phyloP scores from a whole-genome alignment of 371 early-diverging fungal species.

The Mucor plumbeus region DNA sequence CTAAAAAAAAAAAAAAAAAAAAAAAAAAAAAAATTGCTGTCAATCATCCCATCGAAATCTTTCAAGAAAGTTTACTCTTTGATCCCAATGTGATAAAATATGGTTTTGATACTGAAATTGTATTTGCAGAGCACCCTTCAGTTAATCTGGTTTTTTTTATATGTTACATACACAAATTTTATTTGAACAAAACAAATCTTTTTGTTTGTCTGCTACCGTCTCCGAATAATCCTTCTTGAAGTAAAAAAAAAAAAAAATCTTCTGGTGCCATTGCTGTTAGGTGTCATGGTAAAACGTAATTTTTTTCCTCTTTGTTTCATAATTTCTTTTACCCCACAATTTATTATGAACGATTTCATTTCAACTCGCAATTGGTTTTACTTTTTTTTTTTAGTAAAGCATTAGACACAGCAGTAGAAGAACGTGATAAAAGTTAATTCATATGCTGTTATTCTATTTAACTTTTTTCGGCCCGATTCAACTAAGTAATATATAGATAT shows the following conservation, averaged over 20 bases:
- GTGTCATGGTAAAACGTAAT: not conserved
- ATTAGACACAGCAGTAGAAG: not conserved
- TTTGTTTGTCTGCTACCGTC: slow-evolving; percentile 24
- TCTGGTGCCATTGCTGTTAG: not conserved
- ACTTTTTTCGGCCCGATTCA: slow-evolving; percentile 14
- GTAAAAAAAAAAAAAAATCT: no score
- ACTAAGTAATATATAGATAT: not conserved
- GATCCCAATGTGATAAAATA: not conserved
- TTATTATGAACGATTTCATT: no score
- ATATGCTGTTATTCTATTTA: not conserved
- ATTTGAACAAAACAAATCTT: not conserved
- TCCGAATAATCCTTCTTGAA: slow-evolving; percentile 8
- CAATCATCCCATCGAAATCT: not conserved
- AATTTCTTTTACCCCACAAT: not conserved
- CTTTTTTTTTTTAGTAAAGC: no score
- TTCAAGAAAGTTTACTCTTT: not conserved
- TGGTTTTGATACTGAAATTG: not conserved
- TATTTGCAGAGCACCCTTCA: not conserved
- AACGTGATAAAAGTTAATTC: slow-evolving; percentile 7
- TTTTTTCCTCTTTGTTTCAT: not conserved
- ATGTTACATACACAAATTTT: not conserved
- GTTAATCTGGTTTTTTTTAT: not conserved
- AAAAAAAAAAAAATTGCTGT: not conserved
- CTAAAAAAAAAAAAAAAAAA: not conserved
- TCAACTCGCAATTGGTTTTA: no score